These are phyloP conservation scores for Trichoderma endophyticum DNA, from an alignment of 2,329 filamentous ascomycete species.

Conservation along the genomic window DNA sequence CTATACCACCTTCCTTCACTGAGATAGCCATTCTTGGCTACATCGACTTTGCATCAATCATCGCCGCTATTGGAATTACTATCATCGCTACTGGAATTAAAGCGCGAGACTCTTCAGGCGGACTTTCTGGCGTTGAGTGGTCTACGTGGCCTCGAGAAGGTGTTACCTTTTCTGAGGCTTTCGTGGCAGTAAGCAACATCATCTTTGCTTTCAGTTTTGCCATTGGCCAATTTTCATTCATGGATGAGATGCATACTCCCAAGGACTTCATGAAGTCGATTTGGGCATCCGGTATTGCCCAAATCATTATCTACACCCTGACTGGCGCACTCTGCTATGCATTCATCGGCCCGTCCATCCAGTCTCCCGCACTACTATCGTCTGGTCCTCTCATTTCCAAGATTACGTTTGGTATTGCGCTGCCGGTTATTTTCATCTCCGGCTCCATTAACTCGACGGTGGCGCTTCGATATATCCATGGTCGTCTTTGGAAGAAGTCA, in stretches of 20 bases:
- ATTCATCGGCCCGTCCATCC: slow-evolving; percentile 57
- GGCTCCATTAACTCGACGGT: slow-evolving; percentile 59
- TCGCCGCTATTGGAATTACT: slow-evolving; percentile 57
- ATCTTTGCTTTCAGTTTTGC: slow-evolving; percentile 59
- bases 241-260: slow-evolving; percentile 45
- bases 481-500: slow-evolving; percentile 35
- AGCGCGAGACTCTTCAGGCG: slow-evolving; percentile 20
- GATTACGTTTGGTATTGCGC: slow-evolving; percentile 61
- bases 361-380: slow-evolving; percentile 61
- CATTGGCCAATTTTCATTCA: slow-evolving; percentile 43
- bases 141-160: slow-evolving; percentile 37
- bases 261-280: slow-evolving; percentile 46
- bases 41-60: slow-evolving; percentile 54
- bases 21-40: slow-evolving; percentile 42
- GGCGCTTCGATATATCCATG: slow-evolving; percentile 38
- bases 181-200: slow-evolving; percentile 60
- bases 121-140: slow-evolving; percentile 29
- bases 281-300: slow-evolving; percentile 52
- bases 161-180: slow-evolving; percentile 47
- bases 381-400: slow-evolving; percentile 55
- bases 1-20: slow-evolving; percentile 40
- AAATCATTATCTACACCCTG: slow-evolving; percentile 59
- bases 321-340: slow-evolving; percentile 63
- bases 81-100: slow-evolving; percentile 58
- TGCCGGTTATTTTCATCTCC: slow-evolving; percentile 66